Base-by-base conservation (phyloP, 2,329 filamentous ascomycete genomes). In the Cladophialophora chaetospira region DNA sequence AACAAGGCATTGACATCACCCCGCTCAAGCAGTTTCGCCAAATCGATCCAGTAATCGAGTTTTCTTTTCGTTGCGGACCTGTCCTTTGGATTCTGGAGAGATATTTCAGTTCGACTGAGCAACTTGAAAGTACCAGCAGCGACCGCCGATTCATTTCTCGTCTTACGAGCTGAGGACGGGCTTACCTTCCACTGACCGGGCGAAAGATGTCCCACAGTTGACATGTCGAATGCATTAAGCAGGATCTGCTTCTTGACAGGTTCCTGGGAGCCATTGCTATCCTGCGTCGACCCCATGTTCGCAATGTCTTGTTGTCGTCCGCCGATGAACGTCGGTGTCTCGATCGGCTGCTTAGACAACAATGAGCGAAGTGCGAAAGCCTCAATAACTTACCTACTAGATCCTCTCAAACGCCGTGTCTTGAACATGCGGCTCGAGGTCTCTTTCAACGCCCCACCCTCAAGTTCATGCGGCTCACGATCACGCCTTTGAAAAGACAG, bases 181-280 rank as follows among this genome's bases (percentile, higher is more conserved):
- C 70, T 57, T 47, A 82, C 82, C 73, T 85, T 87, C 85, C 85
- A 88, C 71, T 87, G 84, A 0, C 85, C 85, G 0, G 84, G 83
- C 0, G 82, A 84, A 29, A 88, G 67, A 67, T 88, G 85, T 2
- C 84, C 84, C 4, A 86, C 77, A 0, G 83, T 86, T 2, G 77
- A 83, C 83, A 86, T 86, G 57, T 86, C 84, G 62, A 87, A 86
- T 2, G 83, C 84, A 72, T 86, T 87, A 44, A 87, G 72, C 4
- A 86, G 66, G 11, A 86, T 85, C 23, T 81, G 75, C 63, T 81
- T 82, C 66, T 78, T 81, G 26, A 54, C 52, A 6, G 21, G 31
- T 28, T 46, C 40, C n/a, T 33, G 36, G 28, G 50, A 53, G 17
- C 43, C 59, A 33, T 58, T 65, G 63, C 67, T 68, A 40, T 25